phyloP scores from a whole-genome alignment of 1,139 yeast genomes.

The Lodderomyces metapsilosis region DNA sequence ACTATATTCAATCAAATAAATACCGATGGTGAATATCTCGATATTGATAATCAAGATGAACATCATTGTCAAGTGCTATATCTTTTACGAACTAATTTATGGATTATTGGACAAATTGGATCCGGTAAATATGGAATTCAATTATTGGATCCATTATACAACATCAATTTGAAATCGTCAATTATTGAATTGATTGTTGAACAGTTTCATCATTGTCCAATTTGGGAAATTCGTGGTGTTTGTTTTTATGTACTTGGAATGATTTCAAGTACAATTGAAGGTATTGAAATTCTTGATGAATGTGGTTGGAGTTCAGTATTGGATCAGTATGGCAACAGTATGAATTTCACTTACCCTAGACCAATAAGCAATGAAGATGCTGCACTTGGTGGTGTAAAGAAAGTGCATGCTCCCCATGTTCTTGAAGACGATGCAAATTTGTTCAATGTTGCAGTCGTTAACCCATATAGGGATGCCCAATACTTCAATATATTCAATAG shows the following conservation, averaged over 20 bases:
- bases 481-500: constrained; percentile 29
- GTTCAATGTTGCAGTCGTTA: constrained; percentile 25
- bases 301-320: constrained; percentile 68
- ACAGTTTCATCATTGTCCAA: constrained; percentile 41
- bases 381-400: constrained; percentile 6
- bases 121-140: constrained; percentile 67
- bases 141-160: constrained; percentile 56
- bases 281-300: constrained; percentile 84
- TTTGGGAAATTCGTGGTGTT: constrained; percentile 69
- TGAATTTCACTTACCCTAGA: constrained; percentile 57
- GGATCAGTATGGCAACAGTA: constrained; percentile 51
- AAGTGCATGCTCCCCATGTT: no score
- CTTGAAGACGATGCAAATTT: constrained; percentile 14
- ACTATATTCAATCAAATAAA: constrained; percentile 17
- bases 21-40: constrained; percentile 16
- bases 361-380: background rate
- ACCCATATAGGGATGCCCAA: constrained; percentile 33
- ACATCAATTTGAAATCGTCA: constrained; percentile 44
- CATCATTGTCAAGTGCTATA: constrained; percentile 8
- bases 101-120: constrained; percentile 88
- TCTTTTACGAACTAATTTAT: constrained; percentile 65
- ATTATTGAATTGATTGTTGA: constrained; percentile 51
- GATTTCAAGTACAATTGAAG: constrained; percentile 70
- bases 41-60: constrained; percentile 15
- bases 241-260: constrained; percentile 80